These are phyloP conservation scores for Colletotrichum musae DNA, from an alignment of 2,329 filamentous ascomycete species.

Conservation along the genomic window DNA sequence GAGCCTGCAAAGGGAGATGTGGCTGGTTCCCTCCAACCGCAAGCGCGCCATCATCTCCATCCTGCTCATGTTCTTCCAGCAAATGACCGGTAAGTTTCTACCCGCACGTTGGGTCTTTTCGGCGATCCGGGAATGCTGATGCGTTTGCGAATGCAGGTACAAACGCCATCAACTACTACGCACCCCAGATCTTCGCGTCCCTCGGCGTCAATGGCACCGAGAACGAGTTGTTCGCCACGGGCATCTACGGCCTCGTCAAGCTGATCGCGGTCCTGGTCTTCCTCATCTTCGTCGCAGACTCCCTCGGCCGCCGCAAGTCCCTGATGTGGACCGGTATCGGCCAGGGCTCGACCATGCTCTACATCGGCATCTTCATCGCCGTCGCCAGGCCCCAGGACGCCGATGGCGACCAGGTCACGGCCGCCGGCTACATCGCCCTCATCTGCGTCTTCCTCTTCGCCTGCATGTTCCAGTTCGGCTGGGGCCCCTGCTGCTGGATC, in stretches of 20 bases:
- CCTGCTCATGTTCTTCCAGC: constrained; percentile 38
- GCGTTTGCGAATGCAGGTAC: constrained; percentile 55
- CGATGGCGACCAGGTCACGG: constrained; percentile 51
- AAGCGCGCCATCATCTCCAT: constrained; percentile 34
- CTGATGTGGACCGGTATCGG: constrained; percentile 46
- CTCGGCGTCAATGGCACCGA: constrained; percentile 73
- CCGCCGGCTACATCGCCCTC: constrained; percentile 73
- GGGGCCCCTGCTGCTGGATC: constrained; percentile 60
- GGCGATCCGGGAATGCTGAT: neutral
- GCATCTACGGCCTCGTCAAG: constrained; percentile 76
- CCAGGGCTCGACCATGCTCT: constrained; percentile 51
- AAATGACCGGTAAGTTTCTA: constrained; percentile 35
- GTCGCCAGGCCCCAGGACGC: constrained; percentile 64
- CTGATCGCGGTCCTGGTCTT: constrained; percentile 43
- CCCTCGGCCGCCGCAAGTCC: constrained; percentile 42
- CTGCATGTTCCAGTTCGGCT: constrained; percentile 55
- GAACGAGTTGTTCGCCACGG: constrained; percentile 72
- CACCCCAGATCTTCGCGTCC: constrained; percentile 74
- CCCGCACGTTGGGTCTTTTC: neutral
- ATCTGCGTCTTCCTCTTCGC: constrained; percentile 77
- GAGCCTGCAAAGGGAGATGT: constrained; percentile 36
- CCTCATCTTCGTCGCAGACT: constrained; percentile 44
- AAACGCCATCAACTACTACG: constrained; percentile 50
- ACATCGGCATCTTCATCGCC: constrained; percentile 70
- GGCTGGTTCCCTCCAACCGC: constrained; percentile 36